Evolutionary conservation across 2,329 filamentous ascomycete species (phyloP), one percentile per base, ranked within the genome.

Genomic region (Rutstroemia sydowiana): DNA sequence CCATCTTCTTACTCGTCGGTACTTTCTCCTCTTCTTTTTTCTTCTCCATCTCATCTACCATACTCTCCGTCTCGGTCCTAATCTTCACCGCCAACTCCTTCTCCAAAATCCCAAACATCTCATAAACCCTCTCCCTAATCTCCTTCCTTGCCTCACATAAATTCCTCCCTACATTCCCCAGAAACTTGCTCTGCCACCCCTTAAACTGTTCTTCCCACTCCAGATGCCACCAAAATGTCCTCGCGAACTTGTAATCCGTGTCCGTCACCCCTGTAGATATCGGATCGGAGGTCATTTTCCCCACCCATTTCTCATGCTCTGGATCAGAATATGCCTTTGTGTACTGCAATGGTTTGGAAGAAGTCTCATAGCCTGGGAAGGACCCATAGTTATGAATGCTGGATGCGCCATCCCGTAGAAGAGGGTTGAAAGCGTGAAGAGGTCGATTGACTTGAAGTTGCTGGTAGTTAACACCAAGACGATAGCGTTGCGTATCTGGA

Each of bases 401-500:
- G 32, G 32, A 13, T 3, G 32, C 32, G 11, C 32, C 32, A 36
- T 36, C 32, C 11, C 32, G 32, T 3, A 36, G 32, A 4, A 36
- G 32, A 36, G 32, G 32, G 9, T 36, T 36, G n/a, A 36, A 36
- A 5, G 32, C 32, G 13, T 36, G 32, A 4, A 36, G 32, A 36
- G 32, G 32, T 10, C 32, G 23, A 46, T 68, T 66, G 53, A 78
- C 71, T 0, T 77, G 77, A 0, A 80, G 61, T 59, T 80, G 77
- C 59, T 79, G 75, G 63, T 78, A 80, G 65, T 80, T 80, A 55
- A 69, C 70, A 9, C 77, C 77, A n/a, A 81, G 60, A 20, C 76
- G 73, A 64, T 79, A 75, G 42, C 75, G 75, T 63, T 79, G 76
- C 0, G 76, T 80, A 60, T 87, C 83, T 10, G 80, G 75, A 68